Conservation (phyloP, 768 basidiomycete species). For the Jaapia argillacea region DNA sequence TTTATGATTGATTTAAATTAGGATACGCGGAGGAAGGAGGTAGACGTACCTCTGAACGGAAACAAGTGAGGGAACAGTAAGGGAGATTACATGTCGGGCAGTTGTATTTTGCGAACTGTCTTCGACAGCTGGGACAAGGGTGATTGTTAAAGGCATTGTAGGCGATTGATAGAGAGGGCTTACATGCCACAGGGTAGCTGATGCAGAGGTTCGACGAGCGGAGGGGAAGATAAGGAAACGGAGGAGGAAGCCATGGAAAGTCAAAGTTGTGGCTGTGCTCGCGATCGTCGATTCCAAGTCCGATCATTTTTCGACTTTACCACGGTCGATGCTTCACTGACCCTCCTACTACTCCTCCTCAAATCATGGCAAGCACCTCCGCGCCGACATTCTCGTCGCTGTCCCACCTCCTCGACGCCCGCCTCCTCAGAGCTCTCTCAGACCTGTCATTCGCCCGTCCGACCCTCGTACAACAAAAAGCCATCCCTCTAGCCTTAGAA, state of each 20-base stretch:
- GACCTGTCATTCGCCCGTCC: conserved; percentile 86
- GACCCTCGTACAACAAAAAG: conserved; percentile 85
- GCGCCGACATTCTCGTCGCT: conserved; percentile 25
- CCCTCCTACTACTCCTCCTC: neutral
- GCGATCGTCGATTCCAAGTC: neutral
- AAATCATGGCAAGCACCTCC: neutral
- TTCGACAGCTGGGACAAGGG: conserved; percentile 42
- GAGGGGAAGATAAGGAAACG: neutral
- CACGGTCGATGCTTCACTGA: neutral
- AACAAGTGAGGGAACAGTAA: conserved; percentile 77
- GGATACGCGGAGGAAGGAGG: neutral
- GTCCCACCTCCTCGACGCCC: conserved; percentile 72
- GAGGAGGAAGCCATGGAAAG: neutral
- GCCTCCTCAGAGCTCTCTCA: conserved; percentile 82
- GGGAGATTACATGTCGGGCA: conserved; percentile 75
- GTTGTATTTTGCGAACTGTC: conserved; percentile 71
- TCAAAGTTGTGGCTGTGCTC: neutral
- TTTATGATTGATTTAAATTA: conserved; percentile 6
- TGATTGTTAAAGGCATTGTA: neutral
- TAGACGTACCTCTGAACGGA: conserved; percentile 56
- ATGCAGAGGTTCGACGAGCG: neutral
- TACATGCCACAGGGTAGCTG: conserved; percentile 3
- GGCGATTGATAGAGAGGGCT: neutral
- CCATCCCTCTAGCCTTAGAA: conserved; percentile 87
- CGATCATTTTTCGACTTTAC: neutral